These are phyloP conservation scores for Trypanosoma cruzi DNA, from an alignment of 208 protist species.

Conservation along the genomic window DNA sequence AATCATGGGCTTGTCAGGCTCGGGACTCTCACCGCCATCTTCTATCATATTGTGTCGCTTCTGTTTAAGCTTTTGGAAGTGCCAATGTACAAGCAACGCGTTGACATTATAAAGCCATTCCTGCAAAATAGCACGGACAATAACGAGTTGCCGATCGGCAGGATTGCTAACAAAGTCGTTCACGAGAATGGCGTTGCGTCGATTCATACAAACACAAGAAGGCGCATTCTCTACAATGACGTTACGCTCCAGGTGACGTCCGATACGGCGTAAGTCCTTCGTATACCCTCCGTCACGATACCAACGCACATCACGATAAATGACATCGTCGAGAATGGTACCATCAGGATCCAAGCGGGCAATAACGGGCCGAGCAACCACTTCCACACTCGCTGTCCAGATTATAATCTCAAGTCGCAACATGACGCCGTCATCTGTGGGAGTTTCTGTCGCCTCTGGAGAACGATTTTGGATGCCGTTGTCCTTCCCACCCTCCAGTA, in stretches of 20 bases:
- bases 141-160: constrained; percentile 69
- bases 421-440: constrained; percentile 13
- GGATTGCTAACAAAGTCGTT: constrained; percentile 80
- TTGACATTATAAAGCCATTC: constrained; percentile 63
- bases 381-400: constrained; percentile 89
- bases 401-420: constrained; percentile 83
- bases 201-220: constrained; percentile 80
- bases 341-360: constrained; percentile 66
- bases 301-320: constrained; percentile 90
- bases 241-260: constrained; percentile 64
- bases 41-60: background rate
- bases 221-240: constrained; percentile 93
- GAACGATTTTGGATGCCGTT: background rate
- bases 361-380: constrained; percentile 71
- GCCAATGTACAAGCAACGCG: constrained; percentile 14
- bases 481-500: background rate
- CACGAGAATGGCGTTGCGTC: constrained; percentile 83
- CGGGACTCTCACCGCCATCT: constrained; percentile 31
- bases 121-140: constrained; percentile 62
- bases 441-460: background rate
- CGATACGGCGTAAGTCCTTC: constrained; percentile 86
- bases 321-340: constrained; percentile 76
- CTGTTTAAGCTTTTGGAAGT: constrained; percentile 3
- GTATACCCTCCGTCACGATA: constrained; percentile 80
- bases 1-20: constrained; percentile 7